These are phyloP conservation scores for Eutrema japonicum DNA, from an alignment of 345 rosid species.

Conservation along the genomic window DNA sequence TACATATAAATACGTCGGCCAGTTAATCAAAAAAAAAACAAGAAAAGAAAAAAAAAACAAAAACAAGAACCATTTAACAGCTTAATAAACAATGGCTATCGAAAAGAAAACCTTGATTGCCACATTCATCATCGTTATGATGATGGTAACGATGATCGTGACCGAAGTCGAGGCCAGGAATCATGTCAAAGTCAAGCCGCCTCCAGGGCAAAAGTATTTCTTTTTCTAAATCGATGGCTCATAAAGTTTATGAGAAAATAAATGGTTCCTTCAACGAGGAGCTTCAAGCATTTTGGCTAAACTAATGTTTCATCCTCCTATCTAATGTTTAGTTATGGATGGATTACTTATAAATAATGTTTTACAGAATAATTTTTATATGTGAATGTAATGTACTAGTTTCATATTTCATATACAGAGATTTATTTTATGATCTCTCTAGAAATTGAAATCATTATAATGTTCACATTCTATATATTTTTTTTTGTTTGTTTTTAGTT, in stretches of 20 bases:
- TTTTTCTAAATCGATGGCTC: conserved; percentile 35
- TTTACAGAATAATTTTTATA: neutral
- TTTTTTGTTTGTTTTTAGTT: neutral
- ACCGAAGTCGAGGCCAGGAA: conserved; percentile 36
- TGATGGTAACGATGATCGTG: conserved; percentile 39
- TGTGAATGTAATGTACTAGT: conserved; percentile 23
- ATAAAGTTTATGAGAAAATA: conserved; percentile 33
- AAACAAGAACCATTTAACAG: conserved; percentile 30
- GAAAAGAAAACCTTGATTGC: conserved; percentile 40
- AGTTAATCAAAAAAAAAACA: neutral
- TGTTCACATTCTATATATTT: neutral
- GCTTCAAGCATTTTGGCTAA: conserved; percentile 24
- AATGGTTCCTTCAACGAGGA: conserved; percentile 40
- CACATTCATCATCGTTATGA: conserved; percentile 34
- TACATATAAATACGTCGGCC: conserved; percentile 15
- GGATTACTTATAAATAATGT: conserved; percentile 19
- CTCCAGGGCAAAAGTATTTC: conserved; percentile 1
- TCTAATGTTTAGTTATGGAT: conserved; percentile 35
- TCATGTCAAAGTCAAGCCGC: conserved; percentile 34
- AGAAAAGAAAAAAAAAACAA: neutral
- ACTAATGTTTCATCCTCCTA: conserved; percentile 10
- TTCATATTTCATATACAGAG: conserved; percentile 15
- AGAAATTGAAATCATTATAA: neutral
- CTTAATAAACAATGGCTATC: conserved; percentile 38
- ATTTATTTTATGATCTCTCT: conserved; percentile 9